Conservation (phyloP, 345 rosid genomes). For the Erucastrum elatum region DNA sequence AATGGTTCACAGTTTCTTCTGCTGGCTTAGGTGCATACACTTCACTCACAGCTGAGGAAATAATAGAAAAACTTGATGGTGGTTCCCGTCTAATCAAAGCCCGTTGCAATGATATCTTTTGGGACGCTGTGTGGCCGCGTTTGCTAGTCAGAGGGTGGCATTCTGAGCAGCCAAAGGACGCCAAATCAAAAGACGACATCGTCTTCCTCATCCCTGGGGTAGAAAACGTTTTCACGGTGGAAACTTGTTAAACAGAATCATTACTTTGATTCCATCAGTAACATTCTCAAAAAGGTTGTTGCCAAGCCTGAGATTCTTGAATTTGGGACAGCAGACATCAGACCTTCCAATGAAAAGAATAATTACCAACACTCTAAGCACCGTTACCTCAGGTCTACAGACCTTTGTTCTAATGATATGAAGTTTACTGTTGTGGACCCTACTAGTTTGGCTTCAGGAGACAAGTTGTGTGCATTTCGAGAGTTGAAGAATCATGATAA, state of each 20-base stretch:
- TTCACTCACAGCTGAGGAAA: slow-evolving; percentile 50
- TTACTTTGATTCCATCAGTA: slow-evolving; percentile 65
- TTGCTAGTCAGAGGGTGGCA: slow-evolving; percentile 72
- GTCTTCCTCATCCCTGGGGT: slow-evolving; percentile 67
- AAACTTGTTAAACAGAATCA: slow-evolving; percentile 58
- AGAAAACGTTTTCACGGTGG: slow-evolving; percentile 58
- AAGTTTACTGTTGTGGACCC: slow-evolving; percentile 65
- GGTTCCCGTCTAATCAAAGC: slow-evolving; percentile 64
- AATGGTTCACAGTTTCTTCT: slow-evolving; percentile 39
- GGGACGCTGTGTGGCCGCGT: slow-evolving; percentile 88
- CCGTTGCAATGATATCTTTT: slow-evolving; percentile 61
- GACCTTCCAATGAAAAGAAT: slow-evolving; percentile 39
- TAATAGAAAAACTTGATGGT: slow-evolving; percentile 48
- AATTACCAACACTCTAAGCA: slow-evolving; percentile 36
- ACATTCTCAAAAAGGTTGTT: slow-evolving; percentile 59
- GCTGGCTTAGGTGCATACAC: slow-evolving; percentile 41
- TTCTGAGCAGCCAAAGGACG: slow-evolving; percentile 61
- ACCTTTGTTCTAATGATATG: slow-evolving; percentile 35
- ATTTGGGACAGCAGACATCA: slow-evolving; percentile 28
- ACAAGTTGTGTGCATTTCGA: slow-evolving; percentile 45
- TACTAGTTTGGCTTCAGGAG: slow-evolving; percentile 41
- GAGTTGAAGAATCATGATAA: not conserved
- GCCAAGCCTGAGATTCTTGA: slow-evolving; percentile 67
- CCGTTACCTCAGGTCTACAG: slow-evolving; percentile 54
- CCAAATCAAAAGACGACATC: slow-evolving; percentile 38